These are phyloP conservation scores for Fraxinus quadrangulata DNA, from an alignment of 257 asterid species.

Conservation along the genomic window DNA sequence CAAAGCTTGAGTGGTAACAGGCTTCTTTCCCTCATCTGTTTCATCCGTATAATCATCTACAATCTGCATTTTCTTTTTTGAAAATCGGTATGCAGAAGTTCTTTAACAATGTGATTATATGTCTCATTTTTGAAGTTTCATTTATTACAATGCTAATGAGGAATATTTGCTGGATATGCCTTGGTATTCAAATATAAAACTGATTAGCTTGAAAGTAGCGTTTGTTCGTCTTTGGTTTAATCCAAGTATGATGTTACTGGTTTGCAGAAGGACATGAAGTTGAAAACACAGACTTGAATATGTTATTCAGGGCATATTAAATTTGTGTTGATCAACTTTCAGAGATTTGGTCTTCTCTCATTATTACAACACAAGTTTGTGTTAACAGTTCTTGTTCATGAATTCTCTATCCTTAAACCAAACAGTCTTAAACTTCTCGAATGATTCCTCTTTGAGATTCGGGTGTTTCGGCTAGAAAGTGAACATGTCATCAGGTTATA, in stretches of 20 bases:
- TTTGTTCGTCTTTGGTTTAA: conserved; percentile 10
- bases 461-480: not conserved
- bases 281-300: conserved; percentile 21
- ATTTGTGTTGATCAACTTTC: not conserved
- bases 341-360: not conserved
- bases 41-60: conserved; percentile 28
- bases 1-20: conserved; percentile 27
- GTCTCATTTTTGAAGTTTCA: conserved; percentile 17
- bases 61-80: conserved; percentile 32
- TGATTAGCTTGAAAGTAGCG: conserved; percentile 9
- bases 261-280: conserved; percentile 32
- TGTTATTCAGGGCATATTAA: conserved; percentile 5
- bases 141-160: conserved; percentile 17
- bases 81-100: conserved; percentile 22
- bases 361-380: not conserved
- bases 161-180: conserved; percentile 50
- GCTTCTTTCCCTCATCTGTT: conserved; percentile 28
- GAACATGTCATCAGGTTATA: not conserved
- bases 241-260: not conserved
- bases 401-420: not conserved
- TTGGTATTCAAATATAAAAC: conserved; percentile 24
- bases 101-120: conserved; percentile 1
- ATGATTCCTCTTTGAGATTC: conserved; percentile 17
- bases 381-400: not conserved
- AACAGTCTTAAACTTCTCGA: not conserved